Percentiles rank a stretch among this genome's conserved stretches.
phyloP scores from a whole-genome alignment of 345 rosid species.

The Zanthoxylum bungeanum region DNA sequence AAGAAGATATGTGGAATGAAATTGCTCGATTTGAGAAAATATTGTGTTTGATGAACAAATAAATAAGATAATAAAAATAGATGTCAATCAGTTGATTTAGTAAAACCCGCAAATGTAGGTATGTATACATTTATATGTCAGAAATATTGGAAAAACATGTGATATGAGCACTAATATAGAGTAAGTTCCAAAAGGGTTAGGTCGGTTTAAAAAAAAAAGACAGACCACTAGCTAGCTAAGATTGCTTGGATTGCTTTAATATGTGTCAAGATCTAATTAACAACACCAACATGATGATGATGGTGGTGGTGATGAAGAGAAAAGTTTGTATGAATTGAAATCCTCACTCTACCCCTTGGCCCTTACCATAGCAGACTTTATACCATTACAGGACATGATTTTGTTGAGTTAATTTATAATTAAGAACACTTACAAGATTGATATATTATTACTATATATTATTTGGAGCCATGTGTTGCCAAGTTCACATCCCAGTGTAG shows the following conservation, averaged over 20 bases:
- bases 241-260: slow-evolving; percentile 1
- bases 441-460: too few species aligned
- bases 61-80: not conserved
- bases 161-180: not conserved
- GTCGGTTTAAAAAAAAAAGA: not conserved
- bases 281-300: slow-evolving; percentile 2
- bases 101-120: not conserved
- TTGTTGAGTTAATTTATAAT: not conserved
- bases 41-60: not conserved
- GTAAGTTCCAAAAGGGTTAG: not conserved
- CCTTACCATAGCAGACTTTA: not conserved
- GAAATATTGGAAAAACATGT: not conserved
- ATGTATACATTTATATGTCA: not conserved
- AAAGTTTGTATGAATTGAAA: not conserved
- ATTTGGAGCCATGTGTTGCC: not conserved
- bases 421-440: not conserved
- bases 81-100: too few species aligned
- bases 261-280: not conserved
- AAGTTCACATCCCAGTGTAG: not conserved
- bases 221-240: not conserved
- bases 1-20: not conserved
- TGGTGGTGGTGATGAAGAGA: not conserved
- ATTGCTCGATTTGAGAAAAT: not conserved
- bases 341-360: too few species aligned
- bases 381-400: not conserved